Conservation (phyloP, 2,329 filamentous ascomycete genomes). For the Botrytis byssoidea region DNA sequence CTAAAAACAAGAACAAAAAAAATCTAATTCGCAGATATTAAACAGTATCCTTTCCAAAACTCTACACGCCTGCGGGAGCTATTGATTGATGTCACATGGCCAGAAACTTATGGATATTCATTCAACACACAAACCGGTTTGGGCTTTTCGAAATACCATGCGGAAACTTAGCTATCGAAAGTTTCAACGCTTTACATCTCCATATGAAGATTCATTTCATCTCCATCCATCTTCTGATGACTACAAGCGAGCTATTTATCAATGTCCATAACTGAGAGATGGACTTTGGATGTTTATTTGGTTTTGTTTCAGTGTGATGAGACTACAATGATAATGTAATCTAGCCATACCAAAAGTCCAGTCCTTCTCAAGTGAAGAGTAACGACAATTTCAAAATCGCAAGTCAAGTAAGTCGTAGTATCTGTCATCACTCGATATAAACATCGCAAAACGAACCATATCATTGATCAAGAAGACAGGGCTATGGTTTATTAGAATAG, state of each 20-base stretch:
- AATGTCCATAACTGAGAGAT: too few relatives aligned
- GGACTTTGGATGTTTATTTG: too few relatives aligned
- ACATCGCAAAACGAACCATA: not conserved
- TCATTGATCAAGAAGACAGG: not conserved
- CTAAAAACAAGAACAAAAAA: not conserved
- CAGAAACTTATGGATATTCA: not conserved
- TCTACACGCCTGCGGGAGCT: too few relatives aligned
- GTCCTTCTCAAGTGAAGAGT: not conserved
- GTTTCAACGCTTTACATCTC: not conserved
- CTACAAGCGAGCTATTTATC: not conserved
- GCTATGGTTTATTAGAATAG: not conserved
- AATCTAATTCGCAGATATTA: not conserved
- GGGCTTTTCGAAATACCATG: rapidly evolving
- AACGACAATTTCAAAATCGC: rapidly evolving
- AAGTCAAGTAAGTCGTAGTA: rapidly evolving
- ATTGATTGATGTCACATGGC: too few relatives aligned
- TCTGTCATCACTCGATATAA: not conserved
- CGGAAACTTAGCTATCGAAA: not conserved
- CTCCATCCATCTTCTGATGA: too few relatives aligned
- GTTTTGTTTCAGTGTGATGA: too few relatives aligned
- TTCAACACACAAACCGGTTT: not conserved
- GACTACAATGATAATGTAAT: too few relatives aligned
- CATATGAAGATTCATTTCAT: too few relatives aligned
- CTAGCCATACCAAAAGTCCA: too few relatives aligned
- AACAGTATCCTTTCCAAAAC: not conserved